Evolutionary conservation across 805 yeast species (phyloP).

Genomic region (Kodamaea laetipori): DNA sequence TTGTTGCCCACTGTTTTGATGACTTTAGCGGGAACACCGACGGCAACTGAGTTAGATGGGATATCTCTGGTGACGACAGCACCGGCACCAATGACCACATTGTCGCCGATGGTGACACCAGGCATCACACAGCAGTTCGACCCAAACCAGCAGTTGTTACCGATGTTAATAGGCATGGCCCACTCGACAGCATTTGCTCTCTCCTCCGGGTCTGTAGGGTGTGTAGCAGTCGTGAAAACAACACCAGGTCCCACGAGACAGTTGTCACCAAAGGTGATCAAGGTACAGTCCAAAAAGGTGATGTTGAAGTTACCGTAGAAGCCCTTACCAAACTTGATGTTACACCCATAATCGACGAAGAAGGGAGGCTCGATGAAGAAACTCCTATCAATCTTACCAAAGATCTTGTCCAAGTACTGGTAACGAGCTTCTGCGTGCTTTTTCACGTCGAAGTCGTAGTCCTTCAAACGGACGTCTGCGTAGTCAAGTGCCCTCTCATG

Average conservation of each 20-base stretch:
- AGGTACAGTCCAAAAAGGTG: conserved; percentile 58
- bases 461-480: conserved; percentile 33
- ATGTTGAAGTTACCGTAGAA: conserved; percentile 62
- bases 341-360: conserved; percentile 67
- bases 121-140: conserved; percentile 56
- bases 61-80: conserved; percentile 61
- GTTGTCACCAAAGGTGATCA: conserved; percentile 60
- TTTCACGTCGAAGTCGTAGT: conserved; percentile 29
- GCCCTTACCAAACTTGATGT: conserved; percentile 55
- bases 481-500: conserved; percentile 41
- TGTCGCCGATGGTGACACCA: conserved; percentile 67
- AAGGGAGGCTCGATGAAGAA: conserved; percentile 59
- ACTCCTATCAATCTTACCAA: conserved; percentile 51
- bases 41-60: conserved; percentile 56
- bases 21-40: conserved; percentile 64
- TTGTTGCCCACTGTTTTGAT: conserved; percentile 29
- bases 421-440: conserved; percentile 39
- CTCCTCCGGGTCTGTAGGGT: conserved; percentile 53
- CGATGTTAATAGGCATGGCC: conserved; percentile 59
- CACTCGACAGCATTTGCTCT: conserved; percentile 51
- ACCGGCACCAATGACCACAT: conserved; percentile 67
- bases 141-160: conserved; percentile 71
- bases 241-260: conserved; percentile 67
- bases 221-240: conserved; percentile 62
- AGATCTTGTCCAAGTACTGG: conserved; percentile 37